Percentiles rank a stretch among this genome's conserved stretches.
Conservation (phyloP, 768 basidiomycete genomes). For the Boletellus ananiceps region DNA sequence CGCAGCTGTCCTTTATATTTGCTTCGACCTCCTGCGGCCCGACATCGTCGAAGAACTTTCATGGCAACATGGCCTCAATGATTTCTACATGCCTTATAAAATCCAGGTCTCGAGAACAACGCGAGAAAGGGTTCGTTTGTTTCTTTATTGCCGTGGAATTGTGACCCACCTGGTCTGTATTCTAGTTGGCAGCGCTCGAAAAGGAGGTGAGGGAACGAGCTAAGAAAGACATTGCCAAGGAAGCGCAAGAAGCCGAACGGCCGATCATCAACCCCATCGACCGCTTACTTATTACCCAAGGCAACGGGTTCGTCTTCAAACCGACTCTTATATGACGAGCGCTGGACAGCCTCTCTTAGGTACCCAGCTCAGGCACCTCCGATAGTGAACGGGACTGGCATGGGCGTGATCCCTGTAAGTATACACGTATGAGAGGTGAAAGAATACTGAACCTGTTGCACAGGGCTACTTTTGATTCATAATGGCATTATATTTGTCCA, state of each 20-base stretch:
- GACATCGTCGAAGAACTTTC: slow-evolving; percentile 93
- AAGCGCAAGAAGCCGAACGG: slow-evolving; percentile 80
- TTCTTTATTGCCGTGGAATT: neutral
- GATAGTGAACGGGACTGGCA: slow-evolving; percentile 48
- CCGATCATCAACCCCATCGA: slow-evolving; percentile 83
- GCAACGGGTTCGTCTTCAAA: slow-evolving; percentile 45
- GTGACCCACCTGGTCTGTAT: slow-evolving; percentile 4
- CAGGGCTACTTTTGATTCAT: slow-evolving; percentile 49
- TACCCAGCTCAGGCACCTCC: slow-evolving; percentile 63
- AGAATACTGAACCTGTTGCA: slow-evolving; percentile 5
- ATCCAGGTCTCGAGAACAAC: slow-evolving; percentile 82
- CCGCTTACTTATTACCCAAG: slow-evolving; percentile 67
- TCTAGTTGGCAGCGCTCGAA: slow-evolving; percentile 70
- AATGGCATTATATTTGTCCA: slow-evolving; percentile 1
- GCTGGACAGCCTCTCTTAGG: slow-evolving; percentile 32
- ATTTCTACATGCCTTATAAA: slow-evolving; percentile 97
- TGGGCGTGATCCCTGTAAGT: slow-evolving; percentile 51
- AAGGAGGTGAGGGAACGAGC: slow-evolving; percentile 86
- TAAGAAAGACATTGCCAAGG: slow-evolving; percentile 84
- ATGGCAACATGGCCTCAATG: slow-evolving; percentile 94
- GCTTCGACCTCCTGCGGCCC: slow-evolving; percentile 92
- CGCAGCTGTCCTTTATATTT: slow-evolving; percentile 81
- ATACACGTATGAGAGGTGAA: neutral
- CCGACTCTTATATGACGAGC: neutral
- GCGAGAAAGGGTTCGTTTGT: slow-evolving; percentile 60